Conservation (phyloP, 2,329 filamentous ascomycete species). For the Neopestalotiopsis sp. region DNA sequence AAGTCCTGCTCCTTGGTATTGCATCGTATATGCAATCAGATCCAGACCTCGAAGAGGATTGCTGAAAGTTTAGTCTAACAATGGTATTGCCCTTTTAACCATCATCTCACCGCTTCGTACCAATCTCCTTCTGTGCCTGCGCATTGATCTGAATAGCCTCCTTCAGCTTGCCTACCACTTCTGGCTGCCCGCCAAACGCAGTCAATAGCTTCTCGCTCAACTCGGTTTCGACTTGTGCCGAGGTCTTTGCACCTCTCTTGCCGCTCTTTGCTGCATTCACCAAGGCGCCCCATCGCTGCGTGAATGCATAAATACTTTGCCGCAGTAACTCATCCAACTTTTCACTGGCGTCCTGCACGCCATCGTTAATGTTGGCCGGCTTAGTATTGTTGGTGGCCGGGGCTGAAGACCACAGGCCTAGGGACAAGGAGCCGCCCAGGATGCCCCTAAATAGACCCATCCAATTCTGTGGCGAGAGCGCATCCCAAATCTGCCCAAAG, state of each 20-base stretch:
- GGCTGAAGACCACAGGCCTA: slow-evolving; percentile 37
- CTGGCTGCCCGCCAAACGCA: slow-evolving; percentile 64
- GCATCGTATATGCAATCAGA: too few species aligned
- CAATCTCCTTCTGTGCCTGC: slow-evolving; percentile 54
- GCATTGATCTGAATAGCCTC: slow-evolving; percentile 65
- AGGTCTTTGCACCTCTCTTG: slow-evolving; percentile 54
- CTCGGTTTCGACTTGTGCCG: slow-evolving; percentile 60
- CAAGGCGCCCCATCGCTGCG: slow-evolving; percentile 62
- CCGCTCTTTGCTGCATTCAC: slow-evolving; percentile 54
- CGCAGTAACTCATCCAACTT: slow-evolving; percentile 68
- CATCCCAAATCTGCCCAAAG: slow-evolving; percentile 70
- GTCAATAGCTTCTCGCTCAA: slow-evolving; percentile 61
- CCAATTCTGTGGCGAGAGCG: slow-evolving; percentile 62
- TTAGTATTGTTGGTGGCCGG: slow-evolving; percentile 24
- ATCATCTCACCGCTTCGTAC: slow-evolving; percentile 10
- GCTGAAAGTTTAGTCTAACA: too few species aligned
- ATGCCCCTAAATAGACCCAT: slow-evolving; percentile 64
- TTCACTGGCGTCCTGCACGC: slow-evolving; percentile 64
- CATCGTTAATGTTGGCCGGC: slow-evolving; percentile 22
- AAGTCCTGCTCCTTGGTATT: too few species aligned
- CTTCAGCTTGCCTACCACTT: slow-evolving; percentile 64
- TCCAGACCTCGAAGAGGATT: too few species aligned
- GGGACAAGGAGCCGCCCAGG: slow-evolving; percentile 57
- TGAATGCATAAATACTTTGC: slow-evolving; percentile 68
- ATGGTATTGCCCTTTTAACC: too few species aligned